Evolutionary conservation across 192 early-diverging fungal genomes (phyloP).

Genomic region (Coemansia sp.): DNA sequence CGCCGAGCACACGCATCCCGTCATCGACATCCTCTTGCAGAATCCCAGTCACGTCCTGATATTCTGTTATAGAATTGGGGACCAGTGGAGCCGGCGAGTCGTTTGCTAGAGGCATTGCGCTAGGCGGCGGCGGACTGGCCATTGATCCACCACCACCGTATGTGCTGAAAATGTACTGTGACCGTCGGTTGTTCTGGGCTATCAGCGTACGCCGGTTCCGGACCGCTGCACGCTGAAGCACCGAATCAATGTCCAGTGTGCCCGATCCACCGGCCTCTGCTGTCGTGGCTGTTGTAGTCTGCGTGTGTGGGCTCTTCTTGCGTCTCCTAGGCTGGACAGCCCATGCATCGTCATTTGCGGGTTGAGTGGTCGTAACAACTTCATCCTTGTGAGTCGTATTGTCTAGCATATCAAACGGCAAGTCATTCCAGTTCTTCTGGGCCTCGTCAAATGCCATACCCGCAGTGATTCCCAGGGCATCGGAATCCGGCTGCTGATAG

Average conservation of each 20-base stretch:
- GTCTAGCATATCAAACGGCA: slow-evolving; percentile 10
- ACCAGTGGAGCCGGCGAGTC: background rate
- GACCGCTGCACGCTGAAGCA: slow-evolving; percentile 32
- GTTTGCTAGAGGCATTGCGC: background rate
- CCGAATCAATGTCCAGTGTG: slow-evolving; percentile 32
- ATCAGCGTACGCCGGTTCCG: slow-evolving; percentile 44
- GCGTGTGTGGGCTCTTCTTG: background rate
- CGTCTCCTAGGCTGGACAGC: slow-evolving; percentile 4
- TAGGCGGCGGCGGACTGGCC: background rate
- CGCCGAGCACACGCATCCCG: slow-evolving; percentile 49
- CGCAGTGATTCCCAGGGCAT: slow-evolving; percentile 13
- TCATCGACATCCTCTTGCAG: slow-evolving; percentile 47
- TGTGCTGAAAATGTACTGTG: slow-evolving; percentile 36
- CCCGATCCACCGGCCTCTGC: background rate
- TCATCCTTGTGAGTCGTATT: slow-evolving; percentile 16
- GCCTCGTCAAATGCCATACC: slow-evolving; percentile 2
- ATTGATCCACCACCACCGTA: background rate
- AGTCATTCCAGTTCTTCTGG: slow-evolving; percentile 16
- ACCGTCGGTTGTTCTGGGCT: slow-evolving; percentile 53
- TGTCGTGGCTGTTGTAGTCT: background rate
- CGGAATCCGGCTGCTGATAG: slow-evolving; percentile 35
- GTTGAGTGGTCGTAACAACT: background rate
- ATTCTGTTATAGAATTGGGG: background rate
- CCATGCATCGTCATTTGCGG: background rate
- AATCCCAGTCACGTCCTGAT: background rate